Evolutionary conservation across 2,329 filamentous ascomycete species (phyloP), one percentile per base, ranked within the genome.

Genomic region (Aspergillus felis): DNA sequence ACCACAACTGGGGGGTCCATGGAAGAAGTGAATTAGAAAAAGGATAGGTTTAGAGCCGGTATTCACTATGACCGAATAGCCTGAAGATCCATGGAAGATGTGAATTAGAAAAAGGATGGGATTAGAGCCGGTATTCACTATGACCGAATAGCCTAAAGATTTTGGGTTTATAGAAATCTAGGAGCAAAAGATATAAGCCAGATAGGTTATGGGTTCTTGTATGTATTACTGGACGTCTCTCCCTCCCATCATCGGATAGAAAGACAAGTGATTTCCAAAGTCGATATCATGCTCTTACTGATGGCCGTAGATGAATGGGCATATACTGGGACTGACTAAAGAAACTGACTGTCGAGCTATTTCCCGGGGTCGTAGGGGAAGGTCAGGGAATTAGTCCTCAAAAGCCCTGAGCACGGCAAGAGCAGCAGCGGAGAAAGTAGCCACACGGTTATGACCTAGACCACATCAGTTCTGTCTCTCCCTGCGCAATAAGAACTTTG

Each of bases 371-470:
- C 22, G 25, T 17, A 20, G 35, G 29, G 20, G 27, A 12, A 32
- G 6, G 17, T 41, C 20, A 44, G 8, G 28, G 8, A 17, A 3
- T 47, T 56, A 74, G 53, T 68, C 59, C 49, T 75, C 72, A 51
- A 77, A 76, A 5, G 74, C 67, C 27, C 73, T 64, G 53, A 76
- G 57, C 38, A 76, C 70, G 8, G 75, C 70, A 41, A 77, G 56
- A 14, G 71, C 70, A 42, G 74, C 73, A 47, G 66, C 67, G 9
- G 72, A 74, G 38, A 71, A 74, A n/a, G 72, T 72, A 14, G 73
- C 74, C 48, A 77, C 69, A n/a, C 68, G 67, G 52, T 77, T 76
- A 56, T 77, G 75, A 38, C 74, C 74, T 76, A 53, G n/a, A 42
- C 20, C 17, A 4, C 32, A n/a, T 35, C 3, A 49, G 47, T 10